phyloP scores from a whole-genome alignment of 2,329 filamentous ascomycete genomes.

The Arthrobotrys iridis region DNA sequence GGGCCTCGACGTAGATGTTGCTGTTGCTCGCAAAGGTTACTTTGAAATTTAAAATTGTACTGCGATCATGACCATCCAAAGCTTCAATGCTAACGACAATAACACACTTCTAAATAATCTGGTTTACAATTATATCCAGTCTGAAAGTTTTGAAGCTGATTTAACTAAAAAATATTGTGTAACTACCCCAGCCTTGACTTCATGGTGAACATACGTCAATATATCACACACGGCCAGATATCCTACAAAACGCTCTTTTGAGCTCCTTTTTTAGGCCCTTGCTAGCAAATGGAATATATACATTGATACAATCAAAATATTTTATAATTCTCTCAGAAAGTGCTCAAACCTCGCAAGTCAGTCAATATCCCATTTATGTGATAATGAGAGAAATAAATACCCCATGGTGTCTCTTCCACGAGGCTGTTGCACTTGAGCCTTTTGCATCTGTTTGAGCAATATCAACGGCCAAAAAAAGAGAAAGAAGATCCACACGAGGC shows the following conservation, averaged over 20 bases:
- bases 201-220: no score
- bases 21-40: no score
- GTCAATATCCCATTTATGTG: background rate
- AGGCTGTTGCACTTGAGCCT: constrained; percentile 5
- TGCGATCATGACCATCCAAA: no score
- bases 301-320: constrained; percentile 1
- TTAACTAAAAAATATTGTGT: no score
- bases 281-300: background rate
- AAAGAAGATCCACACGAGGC: constrained; percentile 10
- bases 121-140: no score
- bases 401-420: constrained; percentile 16
- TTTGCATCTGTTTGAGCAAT: constrained; percentile 34
- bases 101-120: no score
- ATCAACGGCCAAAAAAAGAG: constrained; percentile 12
- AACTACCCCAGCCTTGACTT: no score
- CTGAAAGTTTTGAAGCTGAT: no score
- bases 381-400: constrained; percentile 40
- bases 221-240: no score
- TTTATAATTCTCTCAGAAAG: constrained; percentile 33
- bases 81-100: no score
- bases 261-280: background rate
- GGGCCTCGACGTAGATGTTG: no score
- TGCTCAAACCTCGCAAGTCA: constrained; percentile 18
- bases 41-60: no score
- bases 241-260: constrained; percentile 16